phyloP scores from a whole-genome alignment of 148 eudicot genomes.

The Nepenthes mirabilis region DNA sequence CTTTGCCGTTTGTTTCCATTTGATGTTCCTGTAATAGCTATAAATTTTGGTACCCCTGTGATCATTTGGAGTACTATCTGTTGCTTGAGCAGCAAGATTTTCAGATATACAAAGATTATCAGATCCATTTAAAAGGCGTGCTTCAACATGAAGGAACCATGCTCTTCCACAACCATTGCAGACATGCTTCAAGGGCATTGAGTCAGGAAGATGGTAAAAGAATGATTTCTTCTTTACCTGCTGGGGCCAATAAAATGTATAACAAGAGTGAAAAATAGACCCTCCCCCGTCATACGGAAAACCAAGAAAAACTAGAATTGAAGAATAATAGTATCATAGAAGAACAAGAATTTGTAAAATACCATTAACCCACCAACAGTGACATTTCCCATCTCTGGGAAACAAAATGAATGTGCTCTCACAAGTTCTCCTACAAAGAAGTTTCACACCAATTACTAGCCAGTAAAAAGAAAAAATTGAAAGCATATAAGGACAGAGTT shows the following conservation, averaged over 20 bases:
- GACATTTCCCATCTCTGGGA: slow-evolving; percentile 46
- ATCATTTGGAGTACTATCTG: too few species aligned
- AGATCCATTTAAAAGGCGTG: slow-evolving; percentile 1
- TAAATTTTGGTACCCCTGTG: too few species aligned
- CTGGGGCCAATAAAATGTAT: not conserved
- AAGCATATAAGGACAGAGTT: too few species aligned
- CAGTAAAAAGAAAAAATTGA: too few species aligned
- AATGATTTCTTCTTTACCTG: slow-evolving; percentile 46
- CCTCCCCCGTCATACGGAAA: not conserved
- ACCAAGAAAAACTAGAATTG: not conserved
- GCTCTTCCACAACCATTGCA: slow-evolving; percentile 18
- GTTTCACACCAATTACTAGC: not conserved
- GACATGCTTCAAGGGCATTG: slow-evolving; percentile 39
- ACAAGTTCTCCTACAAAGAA: slow-evolving; percentile 46
- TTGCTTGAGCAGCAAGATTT: not conserved
- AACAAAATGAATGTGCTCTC: slow-evolving; percentile 40
- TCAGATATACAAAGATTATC: slow-evolving; percentile 3
- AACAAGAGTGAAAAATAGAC: not conserved
- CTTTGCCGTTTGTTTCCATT: too few species aligned
- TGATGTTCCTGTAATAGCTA: too few species aligned
- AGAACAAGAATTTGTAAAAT: slow-evolving; percentile 1
- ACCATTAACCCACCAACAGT: slow-evolving; percentile 34
- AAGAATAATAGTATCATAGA: not conserved
- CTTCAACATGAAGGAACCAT: slow-evolving; percentile 38
- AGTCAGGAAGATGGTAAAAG: slow-evolving; percentile 44